phyloP scores from a whole-genome alignment of 108 stramenopile genomes.

The Cyclotella choctawhatcheeana region DNA sequence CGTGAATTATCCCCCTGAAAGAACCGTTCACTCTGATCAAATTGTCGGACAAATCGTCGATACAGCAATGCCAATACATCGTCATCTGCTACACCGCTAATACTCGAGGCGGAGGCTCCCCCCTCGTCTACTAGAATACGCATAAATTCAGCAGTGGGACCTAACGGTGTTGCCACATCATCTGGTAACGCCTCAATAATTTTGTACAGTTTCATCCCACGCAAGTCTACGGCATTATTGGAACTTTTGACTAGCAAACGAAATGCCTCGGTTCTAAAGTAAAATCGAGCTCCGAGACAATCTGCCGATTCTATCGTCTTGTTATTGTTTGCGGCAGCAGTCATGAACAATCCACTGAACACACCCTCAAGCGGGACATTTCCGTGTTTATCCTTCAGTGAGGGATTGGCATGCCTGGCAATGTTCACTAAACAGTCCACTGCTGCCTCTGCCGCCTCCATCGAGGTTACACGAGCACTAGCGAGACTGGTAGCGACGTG shows the following conservation, averaged over 20 bases:
- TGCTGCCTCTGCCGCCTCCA: constrained; percentile 22
- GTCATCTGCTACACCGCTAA: constrained; percentile 47
- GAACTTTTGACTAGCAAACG: constrained; percentile 11
- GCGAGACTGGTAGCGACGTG: constrained; percentile 74
- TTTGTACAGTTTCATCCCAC: constrained; percentile 53
- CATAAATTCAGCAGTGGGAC: constrained; percentile 69
- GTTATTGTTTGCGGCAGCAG: constrained; percentile 35
- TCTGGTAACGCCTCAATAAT: constrained; percentile 73
- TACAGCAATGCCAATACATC: constrained; percentile 80
- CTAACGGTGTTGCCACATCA: constrained; percentile 59
- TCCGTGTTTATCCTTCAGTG: constrained; percentile 47
- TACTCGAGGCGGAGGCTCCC: constrained; percentile 13
- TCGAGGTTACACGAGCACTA: constrained; percentile 18
- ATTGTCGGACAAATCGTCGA: constrained; percentile 82
- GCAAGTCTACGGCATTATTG: neutral
- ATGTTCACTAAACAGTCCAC: constrained; percentile 41
- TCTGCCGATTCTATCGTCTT: neutral
- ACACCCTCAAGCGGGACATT: constrained; percentile 58
- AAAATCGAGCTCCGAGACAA: neutral
- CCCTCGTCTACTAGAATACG: constrained; percentile 27
- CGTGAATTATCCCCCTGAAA: constrained; percentile 90
- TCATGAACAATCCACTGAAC: constrained; percentile 49
- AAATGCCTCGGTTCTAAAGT: constrained; percentile 25
- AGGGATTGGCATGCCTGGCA: constrained; percentile 33
- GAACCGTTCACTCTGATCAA: constrained; percentile 86